Base-by-base conservation (phyloP, 2,329 filamentous ascomycete species). In the Lasiodiplodia sp. region DNA sequence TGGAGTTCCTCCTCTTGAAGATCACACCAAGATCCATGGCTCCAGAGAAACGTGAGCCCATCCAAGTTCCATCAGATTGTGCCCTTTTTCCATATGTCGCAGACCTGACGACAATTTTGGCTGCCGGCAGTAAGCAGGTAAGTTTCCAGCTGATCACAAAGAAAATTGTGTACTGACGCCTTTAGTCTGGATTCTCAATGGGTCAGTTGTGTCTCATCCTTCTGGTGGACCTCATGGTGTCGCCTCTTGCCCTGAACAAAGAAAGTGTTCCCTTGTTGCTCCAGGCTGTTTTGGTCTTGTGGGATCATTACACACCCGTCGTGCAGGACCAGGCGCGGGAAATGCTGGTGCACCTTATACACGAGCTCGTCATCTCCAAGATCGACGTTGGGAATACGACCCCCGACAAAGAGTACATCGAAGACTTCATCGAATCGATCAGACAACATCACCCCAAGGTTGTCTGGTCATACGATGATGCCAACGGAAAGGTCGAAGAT, bases 21-120 rank as follows among this genome's bases (percentile, higher is more conserved):
- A 94, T 99, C 71, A 92, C 89, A 0, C 95, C 96, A 0, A 96
- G 96, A 78, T 92, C 94, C n/a, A 98, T 99, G 95, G 94, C 97
- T 11, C 93, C 86, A 88, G 60, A 71, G 31, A 71, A 72, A 62
- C 51, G 63, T 2, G 63, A 71, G 40, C 75, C 75, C 14, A 49
- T 65, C 16, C 67, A 68, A 31, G 70, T 90, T 8, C 92, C 93
- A 2, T 87, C 91, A 0, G 94, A 97, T 75, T 87, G 90, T 66
- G 86, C 85, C 69, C 87, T 87, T 64, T 83, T 98, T 44, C 96
- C 96, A 0, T 98, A 99, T 77, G 92, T 96, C 73, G 95, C 95
- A 21, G 94, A 97, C 75, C 82, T 98, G 31, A 85, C 87, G 2
- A 88, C 92, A 52, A 90, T 92, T 2, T 82, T 97, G 8, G 94